Percentiles rank a stretch among this genome's conserved stretches.
Conservation (phyloP, 2,329 filamentous ascomycete species). For the Aaosphaeria pasadenensis region DNA sequence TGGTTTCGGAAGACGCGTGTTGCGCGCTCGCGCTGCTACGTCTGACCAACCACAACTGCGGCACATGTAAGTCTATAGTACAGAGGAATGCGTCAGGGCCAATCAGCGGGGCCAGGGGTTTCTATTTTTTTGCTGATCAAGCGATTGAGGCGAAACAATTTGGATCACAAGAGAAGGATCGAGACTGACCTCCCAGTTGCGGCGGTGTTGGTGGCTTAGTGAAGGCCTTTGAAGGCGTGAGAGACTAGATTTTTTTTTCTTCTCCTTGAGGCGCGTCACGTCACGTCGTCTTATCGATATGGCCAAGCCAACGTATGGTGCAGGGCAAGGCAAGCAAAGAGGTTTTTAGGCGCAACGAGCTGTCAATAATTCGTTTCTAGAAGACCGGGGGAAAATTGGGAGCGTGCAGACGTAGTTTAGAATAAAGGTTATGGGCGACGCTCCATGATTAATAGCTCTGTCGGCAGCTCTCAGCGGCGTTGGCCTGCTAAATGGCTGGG, state of each 20-base stretch:
- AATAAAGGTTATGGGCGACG: conserved; percentile 12
- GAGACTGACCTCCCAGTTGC: conserved; percentile 6
- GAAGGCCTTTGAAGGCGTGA: conserved; percentile 5
- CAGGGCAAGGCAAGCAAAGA: neutral
- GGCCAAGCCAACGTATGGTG: conserved; percentile 1
- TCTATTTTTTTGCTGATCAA: conserved; percentile 7
- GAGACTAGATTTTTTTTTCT: conserved; percentile 3
- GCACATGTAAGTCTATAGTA: conserved; percentile 24
- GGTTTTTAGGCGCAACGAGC: too few relatives aligned
- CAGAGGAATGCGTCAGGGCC: conserved; percentile 9
- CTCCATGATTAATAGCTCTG: conserved; percentile 24
- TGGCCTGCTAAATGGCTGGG: conserved; percentile 17
- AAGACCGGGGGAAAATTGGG: neutral
- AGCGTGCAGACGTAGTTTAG: conserved; percentile 3
- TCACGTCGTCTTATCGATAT: conserved; percentile 23
- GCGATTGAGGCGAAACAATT: conserved; percentile 14
- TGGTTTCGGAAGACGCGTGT: conserved; percentile 17
- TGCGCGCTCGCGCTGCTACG: conserved; percentile 17
- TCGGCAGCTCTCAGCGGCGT: conserved; percentile 9
- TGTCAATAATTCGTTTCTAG: too few relatives aligned
- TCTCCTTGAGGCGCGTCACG: neutral
- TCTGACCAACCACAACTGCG: conserved; percentile 25
- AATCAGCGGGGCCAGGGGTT: conserved; percentile 15
- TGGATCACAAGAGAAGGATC: neutral
- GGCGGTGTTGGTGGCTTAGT: conserved; percentile 14